phyloP scores from a whole-genome alignment of 495 filamentous ascomycete genomes.

The Penicillium dipodomyicola region DNA sequence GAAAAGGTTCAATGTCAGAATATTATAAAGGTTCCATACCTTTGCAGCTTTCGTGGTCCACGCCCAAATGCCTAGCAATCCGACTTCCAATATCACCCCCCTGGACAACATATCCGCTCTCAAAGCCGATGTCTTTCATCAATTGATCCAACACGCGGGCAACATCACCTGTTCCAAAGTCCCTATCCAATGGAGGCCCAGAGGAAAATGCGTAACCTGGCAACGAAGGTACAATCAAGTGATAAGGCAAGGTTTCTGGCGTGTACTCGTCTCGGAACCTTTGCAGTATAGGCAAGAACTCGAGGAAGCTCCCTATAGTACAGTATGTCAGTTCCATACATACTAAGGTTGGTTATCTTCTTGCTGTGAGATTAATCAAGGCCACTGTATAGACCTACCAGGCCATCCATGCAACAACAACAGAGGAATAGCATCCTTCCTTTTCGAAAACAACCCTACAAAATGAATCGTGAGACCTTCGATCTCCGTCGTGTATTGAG shows the following conservation, averaged over 20 bases:
- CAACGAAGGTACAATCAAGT: conserved; percentile 63
- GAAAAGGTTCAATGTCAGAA: not conserved
- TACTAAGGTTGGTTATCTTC: too few species aligned
- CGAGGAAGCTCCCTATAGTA: conserved; percentile 51
- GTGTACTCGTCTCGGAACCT: conserved; percentile 51
- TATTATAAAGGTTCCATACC: conserved; percentile 24
- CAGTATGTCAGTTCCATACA: not conserved
- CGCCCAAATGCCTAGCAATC: conserved; percentile 45
- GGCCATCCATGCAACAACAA: conserved; percentile 63
- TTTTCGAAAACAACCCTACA: conserved; percentile 58
- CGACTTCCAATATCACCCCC: conserved; percentile 65
- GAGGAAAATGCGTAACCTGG: conserved; percentile 63
- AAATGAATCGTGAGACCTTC: conserved; percentile 58
- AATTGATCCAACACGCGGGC: conserved; percentile 54
- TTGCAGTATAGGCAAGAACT: conserved; percentile 52
- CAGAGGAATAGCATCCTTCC: conserved; percentile 58
- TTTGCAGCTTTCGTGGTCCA: conserved; percentile 43
- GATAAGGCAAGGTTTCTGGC: conserved; percentile 57
- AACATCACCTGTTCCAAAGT: conserved; percentile 44
- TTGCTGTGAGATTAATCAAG: not conserved
- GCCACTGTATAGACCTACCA: conserved; percentile 30
- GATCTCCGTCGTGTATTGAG: conserved; percentile 57
- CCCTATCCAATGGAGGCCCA: conserved; percentile 45
- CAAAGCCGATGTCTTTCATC: conserved; percentile 60
- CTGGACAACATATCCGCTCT: conserved; percentile 58